Evolutionary conservation across 176 grass and related monocot genomes (phyloP).

Genomic region (Pharus latifolius): DNA sequence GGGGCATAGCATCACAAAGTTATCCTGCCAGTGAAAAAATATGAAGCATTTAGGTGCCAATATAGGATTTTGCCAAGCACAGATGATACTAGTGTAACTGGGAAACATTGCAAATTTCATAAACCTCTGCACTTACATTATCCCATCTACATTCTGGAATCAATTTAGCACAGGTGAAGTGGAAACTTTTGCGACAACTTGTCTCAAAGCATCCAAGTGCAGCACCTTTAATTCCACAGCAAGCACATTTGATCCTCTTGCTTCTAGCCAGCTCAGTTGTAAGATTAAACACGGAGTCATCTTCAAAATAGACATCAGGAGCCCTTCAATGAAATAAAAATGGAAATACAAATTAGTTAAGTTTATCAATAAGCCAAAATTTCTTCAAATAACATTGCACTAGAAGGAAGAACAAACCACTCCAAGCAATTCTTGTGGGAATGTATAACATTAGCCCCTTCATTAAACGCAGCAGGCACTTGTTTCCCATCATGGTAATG

Average conservation of each 20-base stretch:
- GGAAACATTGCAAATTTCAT: neutral
- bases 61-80: neutral
- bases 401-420: constrained; percentile 41
- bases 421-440: constrained; percentile 88
- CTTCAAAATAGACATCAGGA: constrained; percentile 92
- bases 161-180: constrained; percentile 82
- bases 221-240: constrained; percentile 90
- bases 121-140: constrained; percentile 50
- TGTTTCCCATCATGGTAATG: constrained; percentile 65
- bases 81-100: neutral
- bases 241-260: constrained; percentile 79
- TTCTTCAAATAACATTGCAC: neutral
- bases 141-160: constrained; percentile 87
- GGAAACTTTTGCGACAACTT: constrained; percentile 83
- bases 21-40: constrained; percentile 44
- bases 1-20: constrained; percentile 95
- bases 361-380: neutral
- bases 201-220: constrained; percentile 83
- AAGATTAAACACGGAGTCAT: constrained; percentile 66
- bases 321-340: constrained; percentile 42
- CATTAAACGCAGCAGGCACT: constrained; percentile 40
- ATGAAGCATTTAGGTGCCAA: neutral
- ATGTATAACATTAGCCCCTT: constrained; percentile 43
- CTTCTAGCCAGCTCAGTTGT: constrained; percentile 69
- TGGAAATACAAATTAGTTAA: neutral